Evolutionary conservation across 176 grass and related monocot species (phyloP), one percentile per base, ranked within the genome.

Genomic region (Triticum dicoccoides): DNA sequence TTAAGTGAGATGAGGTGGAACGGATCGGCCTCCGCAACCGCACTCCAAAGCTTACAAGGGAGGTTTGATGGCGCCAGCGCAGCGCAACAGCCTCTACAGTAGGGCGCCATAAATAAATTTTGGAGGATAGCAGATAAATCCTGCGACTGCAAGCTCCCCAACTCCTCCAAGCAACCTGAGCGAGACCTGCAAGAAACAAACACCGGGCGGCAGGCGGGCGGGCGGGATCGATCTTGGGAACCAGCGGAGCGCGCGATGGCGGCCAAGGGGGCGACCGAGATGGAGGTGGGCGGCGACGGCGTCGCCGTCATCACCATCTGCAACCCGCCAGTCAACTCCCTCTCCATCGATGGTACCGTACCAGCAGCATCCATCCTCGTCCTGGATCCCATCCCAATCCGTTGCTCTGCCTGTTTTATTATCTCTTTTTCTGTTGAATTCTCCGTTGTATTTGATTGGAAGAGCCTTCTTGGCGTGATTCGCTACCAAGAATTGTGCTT

Each of bases 241-340:
- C 21, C 49, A 67, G 67, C 89, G 52, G 18, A 27, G 73, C 25
- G 25, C 25, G 74, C n/a, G 78, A 92, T 90, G 90, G 75, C 88
- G 74, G 88, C 88, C 34, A 98, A 94, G 81, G 91, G 88, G 74
- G 80, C 30, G 72, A 98, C 96, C 7, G 89, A 90, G 83, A 84
- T 98, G 81, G 92, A 96, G 79, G 91, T 98, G 12, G 96, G 92
- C 35, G 87, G 82, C 14, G 96, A 98, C 49, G 93, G 96, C 47
- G 93, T 98, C 23, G 96, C 93, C 20, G 79, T 98, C 83, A 96
- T 98, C 84, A 94, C 93, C 82, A 94, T 98, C 88, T 62, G 78
- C 66, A 94, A 98, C 38, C 96, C 93, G 29, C 93, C 96, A 29
- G 90, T 98, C 25, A 98, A 98, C 80, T 94, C 90, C 9, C 94